These are phyloP conservation scores for Trichoderma semiorbis DNA, from an alignment of 2,329 filamentous ascomycete species.

Conservation along the genomic window DNA sequence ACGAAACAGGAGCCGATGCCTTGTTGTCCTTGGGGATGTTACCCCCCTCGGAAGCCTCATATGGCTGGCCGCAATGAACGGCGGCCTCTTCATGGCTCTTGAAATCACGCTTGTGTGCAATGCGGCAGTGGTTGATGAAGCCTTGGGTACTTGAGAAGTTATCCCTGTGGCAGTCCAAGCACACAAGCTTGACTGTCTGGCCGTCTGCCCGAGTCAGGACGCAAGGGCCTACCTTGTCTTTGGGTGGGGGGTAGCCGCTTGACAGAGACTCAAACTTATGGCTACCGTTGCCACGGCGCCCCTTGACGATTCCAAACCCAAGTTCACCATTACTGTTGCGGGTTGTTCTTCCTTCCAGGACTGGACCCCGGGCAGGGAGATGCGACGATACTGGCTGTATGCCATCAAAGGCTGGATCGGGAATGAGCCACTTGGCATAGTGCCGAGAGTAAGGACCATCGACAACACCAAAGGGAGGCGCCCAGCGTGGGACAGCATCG, in stretches of 20 bases:
- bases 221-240: constrained; percentile 79
- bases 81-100: constrained; percentile 96
- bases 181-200: constrained; percentile 83
- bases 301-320: constrained; percentile 40
- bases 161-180: constrained; percentile 80
- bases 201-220: constrained; percentile 83
- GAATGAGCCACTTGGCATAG: constrained; percentile 93
- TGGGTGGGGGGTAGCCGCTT: constrained; percentile 67
- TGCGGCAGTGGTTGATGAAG: constrained; percentile 99
- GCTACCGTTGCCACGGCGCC: constrained; percentile 50
- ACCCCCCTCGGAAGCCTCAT: constrained; percentile 48
- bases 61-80: constrained; percentile 76
- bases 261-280: constrained; percentile 65
- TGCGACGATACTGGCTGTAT: constrained; percentile 46
- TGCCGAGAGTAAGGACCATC: constrained; percentile 93
- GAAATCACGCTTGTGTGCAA: constrained; percentile 88
- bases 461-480: constrained; percentile 83
- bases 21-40: constrained; percentile 27
- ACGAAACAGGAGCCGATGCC: constrained; percentile 17
- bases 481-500: constrained; percentile 68
- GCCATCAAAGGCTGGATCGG: constrained; percentile 82
- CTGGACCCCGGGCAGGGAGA: constrained; percentile 41
- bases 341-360: constrained; percentile 70
- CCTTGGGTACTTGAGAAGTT: constrained; percentile 96
- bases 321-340: constrained; percentile 62